Conservation (phyloP, 2,329 filamentous ascomycete species). For the Neopestalotiopsis sp. region DNA sequence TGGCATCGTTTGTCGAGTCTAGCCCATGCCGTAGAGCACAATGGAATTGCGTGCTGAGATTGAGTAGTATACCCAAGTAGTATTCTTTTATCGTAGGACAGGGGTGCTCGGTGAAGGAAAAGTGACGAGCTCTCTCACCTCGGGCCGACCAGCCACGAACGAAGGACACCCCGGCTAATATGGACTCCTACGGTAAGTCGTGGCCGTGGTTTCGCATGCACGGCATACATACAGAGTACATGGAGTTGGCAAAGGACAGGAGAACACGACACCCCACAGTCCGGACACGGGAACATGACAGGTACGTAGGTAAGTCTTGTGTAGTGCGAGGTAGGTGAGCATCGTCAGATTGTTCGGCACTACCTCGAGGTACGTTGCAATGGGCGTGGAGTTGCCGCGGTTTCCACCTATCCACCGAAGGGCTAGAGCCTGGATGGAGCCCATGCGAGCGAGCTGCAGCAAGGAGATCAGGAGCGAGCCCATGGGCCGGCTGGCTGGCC, state of each 20-base stretch:
- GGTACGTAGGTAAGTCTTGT: background rate
- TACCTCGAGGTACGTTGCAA: constrained; percentile 12
- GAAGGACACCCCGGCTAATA: constrained; percentile 2
- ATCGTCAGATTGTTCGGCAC: constrained; percentile 9
- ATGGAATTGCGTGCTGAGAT: constrained; percentile 4
- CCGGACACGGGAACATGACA: background rate
- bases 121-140: constrained; percentile 1
- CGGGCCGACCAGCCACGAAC: constrained; percentile 11
- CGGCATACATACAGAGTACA: background rate
- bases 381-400: constrained; percentile 15
- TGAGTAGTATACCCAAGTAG: background rate
- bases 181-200: background rate
- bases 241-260: background rate
- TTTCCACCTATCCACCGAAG: constrained; percentile 17
- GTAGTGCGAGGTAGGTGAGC: constrained; percentile 11
- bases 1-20: background rate
- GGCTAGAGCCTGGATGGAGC: constrained; percentile 15
- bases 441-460: constrained; percentile 9
- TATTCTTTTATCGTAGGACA: background rate
- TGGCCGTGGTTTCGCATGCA: background rate
- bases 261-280: background rate
- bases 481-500: background rate
- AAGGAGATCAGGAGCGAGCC: background rate
- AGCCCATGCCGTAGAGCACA: background rate
- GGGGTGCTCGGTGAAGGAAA: constrained; percentile 5